These are phyloP conservation scores for Quercus lobata DNA, from an alignment of 331 rosid species.

Conservation along the genomic window DNA sequence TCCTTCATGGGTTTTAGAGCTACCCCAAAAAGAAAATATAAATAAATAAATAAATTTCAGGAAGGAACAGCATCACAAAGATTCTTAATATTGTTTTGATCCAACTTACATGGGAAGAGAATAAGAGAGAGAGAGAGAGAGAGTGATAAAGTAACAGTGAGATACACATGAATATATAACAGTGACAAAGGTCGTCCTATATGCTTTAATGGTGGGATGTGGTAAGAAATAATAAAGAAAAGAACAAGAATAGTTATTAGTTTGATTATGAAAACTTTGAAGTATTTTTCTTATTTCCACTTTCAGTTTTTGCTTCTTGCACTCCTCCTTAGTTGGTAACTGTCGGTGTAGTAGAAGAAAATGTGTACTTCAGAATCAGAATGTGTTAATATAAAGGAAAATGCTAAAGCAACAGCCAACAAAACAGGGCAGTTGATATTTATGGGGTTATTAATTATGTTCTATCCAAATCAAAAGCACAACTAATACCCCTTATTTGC, in stretches of 20 bases:
- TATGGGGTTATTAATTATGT: no score
- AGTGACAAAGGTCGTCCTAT: not conserved
- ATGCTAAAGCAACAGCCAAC: no score
- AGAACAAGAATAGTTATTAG: constrained; percentile 20
- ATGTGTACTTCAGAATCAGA: not conserved
- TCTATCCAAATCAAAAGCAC: no score
- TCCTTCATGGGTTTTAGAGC: not conserved
- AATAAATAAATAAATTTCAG: not conserved
- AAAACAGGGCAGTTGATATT: no score
- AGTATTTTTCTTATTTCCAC: not conserved
- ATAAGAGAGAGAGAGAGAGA: not conserved
- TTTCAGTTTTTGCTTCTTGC: not conserved
- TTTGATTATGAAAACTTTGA: not conserved
- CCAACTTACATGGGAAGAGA: not conserved
- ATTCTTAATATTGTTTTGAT: not conserved
- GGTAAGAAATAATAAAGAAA: constrained; percentile 18
- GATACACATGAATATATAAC: not conserved
- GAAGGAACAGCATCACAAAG: not conserved
- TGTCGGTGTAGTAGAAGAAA: not conserved
- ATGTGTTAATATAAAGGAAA: no score
- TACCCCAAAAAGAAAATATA: no score
- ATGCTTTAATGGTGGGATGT: constrained; percentile 16
- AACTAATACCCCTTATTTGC: no score
- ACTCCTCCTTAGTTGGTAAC: no score
- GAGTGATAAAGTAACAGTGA: not conserved